Evolutionary conservation across 2,329 filamentous ascomycete genomes (phyloP), one percentile per base, ranked within the genome.

Genomic region (Aspergillus ibericus): DNA sequence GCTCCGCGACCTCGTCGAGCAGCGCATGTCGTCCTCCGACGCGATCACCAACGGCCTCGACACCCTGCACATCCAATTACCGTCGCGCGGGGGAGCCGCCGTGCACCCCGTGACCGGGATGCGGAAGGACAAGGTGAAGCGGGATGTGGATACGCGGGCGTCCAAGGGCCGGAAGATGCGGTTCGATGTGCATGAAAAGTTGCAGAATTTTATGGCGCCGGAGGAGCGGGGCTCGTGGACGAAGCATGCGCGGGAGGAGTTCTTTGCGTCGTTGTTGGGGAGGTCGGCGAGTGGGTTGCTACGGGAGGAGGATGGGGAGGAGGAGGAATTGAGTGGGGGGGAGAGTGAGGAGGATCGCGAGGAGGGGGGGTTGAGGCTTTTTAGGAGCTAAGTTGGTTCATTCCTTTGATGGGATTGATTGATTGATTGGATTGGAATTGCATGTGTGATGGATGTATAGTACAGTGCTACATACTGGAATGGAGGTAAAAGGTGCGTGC

Each of bases 191-290:
- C 93, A 98, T 72, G 93, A 98, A 80, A 98, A 98, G 80, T 77
- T 99, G 70, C 91, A 96, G 78, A 97, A 97, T 75, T 98, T 98
- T 72, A 97, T 97, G 92, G 93, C 93, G 10, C 88, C 92, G 0
- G 92, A 97, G 73, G 90, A 96, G 72, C 82, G 91, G 54, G 83
- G 89, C 3, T 77, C 75, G 15, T 99, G 95, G 95, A 90, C 91
- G 61, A 86, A 89, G 65, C 83, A 85, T 59, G 92, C 93, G 56
- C 86, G 92, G 59, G 91, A 95, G 36, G 79, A 81, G 58, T 86
- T 93, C 74, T 93, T 93, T 71, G 87, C 87, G 13, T 89, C 88
- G 25, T 75, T 93, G 63, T 85, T 93, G 63, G 90, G 90, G 0
- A 72, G 68, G 57, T 74, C 72, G 49, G 87, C 89, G 68, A 88